Conservation (phyloP, 345 rosid genomes). For the Populus simonii region DNA sequence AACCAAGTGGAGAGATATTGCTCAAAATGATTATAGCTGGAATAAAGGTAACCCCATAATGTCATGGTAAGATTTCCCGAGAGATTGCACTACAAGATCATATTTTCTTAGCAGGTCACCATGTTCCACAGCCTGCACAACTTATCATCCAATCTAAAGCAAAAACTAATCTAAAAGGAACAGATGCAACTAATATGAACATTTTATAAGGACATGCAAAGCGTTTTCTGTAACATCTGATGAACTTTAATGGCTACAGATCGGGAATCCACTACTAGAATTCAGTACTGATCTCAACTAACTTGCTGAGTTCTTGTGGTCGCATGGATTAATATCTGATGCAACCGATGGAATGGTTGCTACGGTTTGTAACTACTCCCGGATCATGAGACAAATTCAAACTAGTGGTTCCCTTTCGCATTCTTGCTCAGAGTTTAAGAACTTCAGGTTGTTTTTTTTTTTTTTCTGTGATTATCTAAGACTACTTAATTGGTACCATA, state of each 20-base stretch:
- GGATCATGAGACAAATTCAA: conserved; percentile 6
- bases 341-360: conserved; percentile 6
- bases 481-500: too few relatives aligned
- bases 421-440: not conserved
- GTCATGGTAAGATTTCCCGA: too few relatives aligned
- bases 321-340: conserved; percentile 27
- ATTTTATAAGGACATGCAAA: not conserved
- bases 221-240: not conserved
- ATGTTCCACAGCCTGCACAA: conserved; percentile 24
- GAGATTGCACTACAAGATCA: too few relatives aligned
- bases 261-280: conserved; percentile 27
- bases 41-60: conserved; percentile 15
- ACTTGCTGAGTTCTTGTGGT: conserved; percentile 20
- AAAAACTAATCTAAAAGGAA: conserved; percentile 19
- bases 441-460: too few relatives aligned
- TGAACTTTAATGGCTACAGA: conserved; percentile 6
- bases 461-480: too few relatives aligned
- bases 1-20: conserved; percentile 15
- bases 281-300: conserved; percentile 18
- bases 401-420: conserved; percentile 7
- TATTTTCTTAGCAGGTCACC: conserved; percentile 16
- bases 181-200: conserved; percentile 12
- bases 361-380: conserved; percentile 18
- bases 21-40: conserved; percentile 21
- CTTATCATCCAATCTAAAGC: conserved; percentile 7